These are phyloP conservation scores for Cryptosporidium tyzzeri DNA, from an alignment of 169 alveolate genomes.

Conservation along the genomic window DNA sequence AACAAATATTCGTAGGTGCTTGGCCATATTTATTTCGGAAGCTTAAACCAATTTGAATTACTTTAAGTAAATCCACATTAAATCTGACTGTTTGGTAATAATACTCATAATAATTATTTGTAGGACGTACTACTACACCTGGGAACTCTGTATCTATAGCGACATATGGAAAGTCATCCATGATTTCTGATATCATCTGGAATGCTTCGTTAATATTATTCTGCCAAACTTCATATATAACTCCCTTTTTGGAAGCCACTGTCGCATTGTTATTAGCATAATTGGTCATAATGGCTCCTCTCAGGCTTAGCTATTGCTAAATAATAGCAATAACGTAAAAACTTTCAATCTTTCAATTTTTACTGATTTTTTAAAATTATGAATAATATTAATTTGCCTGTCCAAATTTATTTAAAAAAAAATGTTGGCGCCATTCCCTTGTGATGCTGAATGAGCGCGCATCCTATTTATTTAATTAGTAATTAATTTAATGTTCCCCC, in stretches of 20 bases:
- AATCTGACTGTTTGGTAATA: conserved; percentile 94
- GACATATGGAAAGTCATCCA: conserved; percentile 91
- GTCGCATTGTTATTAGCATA: not conserved
- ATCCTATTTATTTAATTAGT: not conserved
- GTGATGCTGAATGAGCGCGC: not conserved
- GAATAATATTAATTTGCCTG: not conserved
- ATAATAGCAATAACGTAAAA: conserved; percentile 33
- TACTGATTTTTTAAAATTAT: not conserved
- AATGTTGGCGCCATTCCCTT: not conserved
- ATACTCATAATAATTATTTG: conserved; percentile 86
- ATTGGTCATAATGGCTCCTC: conserved; percentile 36
- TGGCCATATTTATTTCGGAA: conserved; percentile 94
- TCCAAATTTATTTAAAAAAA: not conserved
- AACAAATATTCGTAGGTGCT: conserved; percentile 87
- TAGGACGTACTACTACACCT: conserved; percentile 93
- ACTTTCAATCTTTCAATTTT: conserved; percentile 8
- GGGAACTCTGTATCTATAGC: conserved; percentile 94
- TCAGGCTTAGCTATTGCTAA: conserved; percentile 40
- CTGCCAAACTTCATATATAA: conserved; percentile 72
- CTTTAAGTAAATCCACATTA: conserved; percentile 95
- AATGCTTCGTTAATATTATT: conserved; percentile 86
- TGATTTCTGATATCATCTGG: conserved; percentile 90
- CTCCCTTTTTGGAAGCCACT: conserved; percentile 1
- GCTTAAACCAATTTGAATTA: conserved; percentile 96
- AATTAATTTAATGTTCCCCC: not conserved